Base-by-base conservation (phyloP, 257 asterid genomes). In the Cynanchum wilfordii region DNA sequence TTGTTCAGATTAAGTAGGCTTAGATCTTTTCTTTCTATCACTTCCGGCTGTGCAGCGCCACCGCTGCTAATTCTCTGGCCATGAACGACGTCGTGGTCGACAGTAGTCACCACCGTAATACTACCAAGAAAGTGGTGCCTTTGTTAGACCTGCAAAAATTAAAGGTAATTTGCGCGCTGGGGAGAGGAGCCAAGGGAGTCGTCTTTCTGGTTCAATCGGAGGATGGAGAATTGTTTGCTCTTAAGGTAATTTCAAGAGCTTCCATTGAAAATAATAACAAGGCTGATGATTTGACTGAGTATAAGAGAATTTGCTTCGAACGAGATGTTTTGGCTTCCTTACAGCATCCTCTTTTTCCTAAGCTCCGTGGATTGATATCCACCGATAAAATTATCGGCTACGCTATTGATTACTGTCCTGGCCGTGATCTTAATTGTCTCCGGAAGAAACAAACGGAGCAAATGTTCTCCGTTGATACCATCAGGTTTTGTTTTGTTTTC, bases 141-240 rank as follows among this genome's bases (percentile, higher is more conserved):
- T 68, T 78, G 38, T 79, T 93, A 15, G 84, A 84, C 20, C 73
- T 87, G 82, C 77, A 73, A 52, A 82, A 78, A 2, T 80, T 94
- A 70, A 87, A 86, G 80, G 86, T 89, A 65, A 77, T 92, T 0
- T 79, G 90, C 13, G 84, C 92, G 13, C 98, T 95, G 19, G 99
- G 99, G 38, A 89, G 98, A 25, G 99, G 99, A 22, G 99, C 97
- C 2, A 91, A 93, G 76, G 97, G 96, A 17, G 96, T 91, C 12
- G 98, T 93, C 22, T 93, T 93, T 63, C 85, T 95, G 68, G 95
- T 89, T 27, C 83, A 79, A 33, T 86, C 82, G 1, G 88, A 86
- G 38, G 62, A 27, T 16, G 89, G 88, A 5, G 87, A 86, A 70
- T 77, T 77, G 75, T 84, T 89, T 70, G 99, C 99, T 72, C 85